These are phyloP conservation scores for Penicillium brasilianum DNA, from an alignment of 2,329 filamentous ascomycete genomes.

Conservation along the genomic window DNA sequence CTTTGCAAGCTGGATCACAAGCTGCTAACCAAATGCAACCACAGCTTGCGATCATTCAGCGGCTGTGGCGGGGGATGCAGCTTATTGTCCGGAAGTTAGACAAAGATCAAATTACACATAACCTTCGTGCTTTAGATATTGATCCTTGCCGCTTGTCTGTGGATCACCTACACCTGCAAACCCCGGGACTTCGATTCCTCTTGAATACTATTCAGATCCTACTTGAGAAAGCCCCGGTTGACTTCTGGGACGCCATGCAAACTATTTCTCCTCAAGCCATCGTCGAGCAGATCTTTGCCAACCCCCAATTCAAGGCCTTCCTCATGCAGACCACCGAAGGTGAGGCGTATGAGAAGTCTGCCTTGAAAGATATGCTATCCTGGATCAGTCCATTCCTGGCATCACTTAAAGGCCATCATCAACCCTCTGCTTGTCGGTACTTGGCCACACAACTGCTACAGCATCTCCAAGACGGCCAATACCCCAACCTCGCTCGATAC, in stretches of 20 bases:
- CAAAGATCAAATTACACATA: constrained; percentile 75
- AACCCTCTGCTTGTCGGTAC: constrained; percentile 79
- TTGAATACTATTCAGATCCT: constrained; percentile 73
- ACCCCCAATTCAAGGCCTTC: constrained; percentile 66
- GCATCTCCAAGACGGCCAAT: constrained; percentile 51
- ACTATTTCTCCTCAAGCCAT: constrained; percentile 79
- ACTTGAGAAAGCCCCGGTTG: constrained; percentile 74
- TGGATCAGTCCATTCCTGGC: constrained; percentile 81
- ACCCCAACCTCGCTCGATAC: constrained; percentile 50
- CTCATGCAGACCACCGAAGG: constrained; percentile 58
- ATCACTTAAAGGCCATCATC: constrained; percentile 76
- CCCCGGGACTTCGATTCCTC: constrained; percentile 68
- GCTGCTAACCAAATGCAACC: constrained; percentile 58
- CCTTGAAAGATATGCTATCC: constrained; percentile 68
- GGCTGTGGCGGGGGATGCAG: constrained; percentile 79
- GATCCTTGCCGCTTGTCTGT: constrained; percentile 66
- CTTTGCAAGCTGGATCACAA: constrained; percentile 66
- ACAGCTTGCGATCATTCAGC: constrained; percentile 62
- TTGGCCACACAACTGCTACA: constrained; percentile 76
- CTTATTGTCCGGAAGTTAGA: constrained; percentile 76
- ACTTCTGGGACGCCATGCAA: constrained; percentile 88
- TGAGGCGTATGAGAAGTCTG: constrained; percentile 58
- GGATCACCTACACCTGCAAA: constrained; percentile 68
- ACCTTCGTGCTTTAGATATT: constrained; percentile 77
- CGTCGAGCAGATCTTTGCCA: constrained; percentile 81